A percentile compares a stretch with the other conserved stretches of the same genome.
These are phyloP conservation scores for Exophiala spinifera DNA, from an alignment of 2,329 filamentous ascomycete species.

Conservation along the genomic window DNA sequence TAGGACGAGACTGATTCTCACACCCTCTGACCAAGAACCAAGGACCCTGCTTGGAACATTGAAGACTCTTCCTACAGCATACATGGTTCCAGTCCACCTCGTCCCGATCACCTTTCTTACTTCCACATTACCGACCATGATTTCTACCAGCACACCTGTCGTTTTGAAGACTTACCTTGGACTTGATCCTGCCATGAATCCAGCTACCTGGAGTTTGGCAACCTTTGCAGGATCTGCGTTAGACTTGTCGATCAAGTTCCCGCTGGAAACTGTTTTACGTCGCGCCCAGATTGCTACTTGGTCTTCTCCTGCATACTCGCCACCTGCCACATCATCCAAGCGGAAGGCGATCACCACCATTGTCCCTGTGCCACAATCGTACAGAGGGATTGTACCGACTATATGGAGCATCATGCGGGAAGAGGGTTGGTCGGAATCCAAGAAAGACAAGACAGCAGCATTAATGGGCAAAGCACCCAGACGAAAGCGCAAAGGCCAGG, in stretches of 20 bases:
- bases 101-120: constrained; percentile 83
- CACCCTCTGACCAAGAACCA: constrained; percentile 69
- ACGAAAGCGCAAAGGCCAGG: constrained; percentile 52
- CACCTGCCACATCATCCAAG: constrained; percentile 42
- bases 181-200: constrained; percentile 77
- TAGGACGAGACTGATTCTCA: constrained; percentile 81
- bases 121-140: constrained; percentile 76
- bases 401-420: constrained; percentile 83
- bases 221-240: constrained; percentile 76
- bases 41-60: constrained; percentile 76
- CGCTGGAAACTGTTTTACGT: constrained; percentile 85
- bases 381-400: constrained; percentile 82
- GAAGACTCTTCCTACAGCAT: constrained; percentile 65
- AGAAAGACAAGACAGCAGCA: constrained; percentile 41
- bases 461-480: constrained; percentile 39
- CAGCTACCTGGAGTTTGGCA: constrained; percentile 74
- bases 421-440: constrained; percentile 62
- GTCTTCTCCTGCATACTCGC: constrained; percentile 43
- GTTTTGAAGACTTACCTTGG: constrained; percentile 79
- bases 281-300: constrained; percentile 79
- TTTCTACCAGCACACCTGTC: constrained; percentile 79
- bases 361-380: constrained; percentile 70
- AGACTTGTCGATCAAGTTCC: constrained; percentile 82
- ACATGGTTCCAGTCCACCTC: constrained; percentile 67
- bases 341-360: constrained; percentile 62